These are phyloP conservation scores for Pachyrhizus erosus DNA, from an alignment of 306 rosid genomes.

Conservation along the genomic window DNA sequence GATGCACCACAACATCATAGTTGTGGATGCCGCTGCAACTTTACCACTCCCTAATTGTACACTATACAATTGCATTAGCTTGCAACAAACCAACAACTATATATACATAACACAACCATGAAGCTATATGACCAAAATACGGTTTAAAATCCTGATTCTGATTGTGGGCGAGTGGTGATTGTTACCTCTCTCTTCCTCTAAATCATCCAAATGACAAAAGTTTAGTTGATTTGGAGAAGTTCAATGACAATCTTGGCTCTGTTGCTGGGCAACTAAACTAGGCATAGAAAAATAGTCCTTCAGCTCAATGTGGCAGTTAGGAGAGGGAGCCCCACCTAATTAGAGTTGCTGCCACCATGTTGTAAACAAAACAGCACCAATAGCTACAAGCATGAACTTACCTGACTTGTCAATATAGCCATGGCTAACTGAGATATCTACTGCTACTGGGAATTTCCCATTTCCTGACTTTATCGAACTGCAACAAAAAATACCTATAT, in stretches of 20 bases:
- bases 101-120: background rate
- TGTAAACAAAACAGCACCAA: conserved; percentile 34
- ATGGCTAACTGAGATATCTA: conserved; percentile 41
- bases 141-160: background rate
- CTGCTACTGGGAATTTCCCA: conserved; percentile 51
- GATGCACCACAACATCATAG: background rate
- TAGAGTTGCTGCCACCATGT: conserved; percentile 12
- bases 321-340: too few species aligned
- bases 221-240: background rate
- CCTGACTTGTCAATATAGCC: background rate
- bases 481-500: background rate
- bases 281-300: too few species aligned
- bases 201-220: background rate
- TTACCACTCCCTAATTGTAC: background rate
- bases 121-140: background rate
- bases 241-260: background rate
- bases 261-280: too few species aligned
- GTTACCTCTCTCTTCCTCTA: background rate
- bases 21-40: background rate
- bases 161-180: background rate
- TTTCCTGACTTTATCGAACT: conserved; percentile 60
- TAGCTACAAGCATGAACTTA: background rate
- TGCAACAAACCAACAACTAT: background rate
- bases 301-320: too few species aligned
- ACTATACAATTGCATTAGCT: background rate